phyloP scores from a whole-genome alignment of 2,329 filamentous ascomycete genomes.

The Ophiostoma perfectum region DNA sequence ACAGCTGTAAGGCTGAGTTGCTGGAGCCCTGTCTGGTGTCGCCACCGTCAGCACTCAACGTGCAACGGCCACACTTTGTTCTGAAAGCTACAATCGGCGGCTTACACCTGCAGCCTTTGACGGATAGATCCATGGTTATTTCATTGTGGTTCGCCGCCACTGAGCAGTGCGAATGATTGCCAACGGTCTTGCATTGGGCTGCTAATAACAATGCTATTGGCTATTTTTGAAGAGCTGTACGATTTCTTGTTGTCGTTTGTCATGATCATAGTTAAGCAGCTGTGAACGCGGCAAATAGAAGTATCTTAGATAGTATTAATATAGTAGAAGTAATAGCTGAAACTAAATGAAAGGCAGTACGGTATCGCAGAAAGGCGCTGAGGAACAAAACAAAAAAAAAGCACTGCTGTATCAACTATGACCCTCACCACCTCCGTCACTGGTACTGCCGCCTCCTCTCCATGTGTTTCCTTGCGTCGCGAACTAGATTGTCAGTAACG shows the following conservation, averaged over 20 bases:
- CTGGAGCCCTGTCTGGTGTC: not conserved
- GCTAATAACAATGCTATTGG: no score
- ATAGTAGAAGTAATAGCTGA: no score
- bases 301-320: no score
- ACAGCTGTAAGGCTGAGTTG: constrained; percentile 12
- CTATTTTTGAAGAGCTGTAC: no score
- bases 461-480: constrained; percentile 1
- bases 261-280: no score
- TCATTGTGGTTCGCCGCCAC: not conserved
- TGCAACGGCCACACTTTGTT: not conserved
- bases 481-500: not conserved
- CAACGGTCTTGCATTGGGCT: not conserved
- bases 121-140: not conserved
- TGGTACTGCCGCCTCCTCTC: not conserved
- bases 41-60: not conserved
- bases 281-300: no score
- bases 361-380: no score
- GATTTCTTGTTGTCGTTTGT: no score
- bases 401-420: not conserved
- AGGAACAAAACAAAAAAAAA: not conserved
- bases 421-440: not conserved
- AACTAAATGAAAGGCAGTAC: no score
- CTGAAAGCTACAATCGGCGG: not conserved
- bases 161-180: not conserved
- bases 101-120: not conserved